Conservation (phyloP, 345 rosid genomes). For the Arabis hirsuta region DNA sequence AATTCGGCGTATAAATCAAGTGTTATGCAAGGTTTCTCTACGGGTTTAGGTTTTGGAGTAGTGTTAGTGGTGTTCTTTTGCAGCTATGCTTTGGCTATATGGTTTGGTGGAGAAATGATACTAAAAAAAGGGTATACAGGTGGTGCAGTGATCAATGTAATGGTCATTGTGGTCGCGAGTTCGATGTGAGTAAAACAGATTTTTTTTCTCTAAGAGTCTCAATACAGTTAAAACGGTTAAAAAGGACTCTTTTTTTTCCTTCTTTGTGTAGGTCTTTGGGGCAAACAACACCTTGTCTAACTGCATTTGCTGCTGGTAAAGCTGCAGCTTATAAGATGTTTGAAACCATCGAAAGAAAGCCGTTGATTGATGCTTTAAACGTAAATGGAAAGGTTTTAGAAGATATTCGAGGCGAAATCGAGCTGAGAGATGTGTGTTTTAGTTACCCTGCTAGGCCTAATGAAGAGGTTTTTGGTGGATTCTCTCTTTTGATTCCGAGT, state of each 20-base stretch:
- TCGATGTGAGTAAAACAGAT: conserved; percentile 59
- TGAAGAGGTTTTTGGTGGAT: conserved; percentile 60
- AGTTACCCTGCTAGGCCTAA: conserved; percentile 72
- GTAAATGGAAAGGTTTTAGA: conserved; percentile 52
- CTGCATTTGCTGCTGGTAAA: conserved; percentile 67
- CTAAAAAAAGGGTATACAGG: conserved; percentile 63
- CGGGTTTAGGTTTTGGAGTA: conserved; percentile 65
- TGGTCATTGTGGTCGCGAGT: conserved; percentile 65
- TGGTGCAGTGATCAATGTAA: conserved; percentile 66
- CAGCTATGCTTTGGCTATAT: conserved; percentile 65
- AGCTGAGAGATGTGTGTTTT: conserved; percentile 60
- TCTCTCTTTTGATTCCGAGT: conserved; percentile 57
- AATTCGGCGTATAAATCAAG: conserved; percentile 60
- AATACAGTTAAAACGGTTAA: conserved; percentile 36
- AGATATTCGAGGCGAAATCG: conserved; percentile 63
- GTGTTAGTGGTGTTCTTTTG: conserved; percentile 47
- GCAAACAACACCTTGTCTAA: conserved; percentile 65
- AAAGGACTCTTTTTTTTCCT: not conserved
- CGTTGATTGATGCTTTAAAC: conserved; percentile 66
- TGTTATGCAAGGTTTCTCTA: conserved; percentile 55
- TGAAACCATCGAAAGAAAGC: conserved; percentile 63
- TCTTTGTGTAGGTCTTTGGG: conserved; percentile 66
- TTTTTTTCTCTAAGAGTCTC: conserved; percentile 28
- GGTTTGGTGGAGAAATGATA: conserved; percentile 76
- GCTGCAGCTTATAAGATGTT: conserved; percentile 78